Conservation (phyloP, 441 rosid genomes). For the Corymbia calophylla region DNA sequence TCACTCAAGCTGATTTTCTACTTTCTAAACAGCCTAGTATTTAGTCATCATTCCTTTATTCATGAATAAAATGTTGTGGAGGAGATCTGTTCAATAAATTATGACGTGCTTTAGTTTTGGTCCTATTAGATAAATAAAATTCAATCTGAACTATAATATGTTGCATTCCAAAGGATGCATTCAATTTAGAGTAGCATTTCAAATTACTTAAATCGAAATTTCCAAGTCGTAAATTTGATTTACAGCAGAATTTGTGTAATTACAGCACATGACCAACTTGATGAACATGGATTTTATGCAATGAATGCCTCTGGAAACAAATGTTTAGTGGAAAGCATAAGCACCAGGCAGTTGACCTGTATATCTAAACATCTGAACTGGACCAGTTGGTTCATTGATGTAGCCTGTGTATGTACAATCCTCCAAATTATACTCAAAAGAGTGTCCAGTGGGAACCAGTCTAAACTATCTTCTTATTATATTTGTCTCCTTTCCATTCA, state of each 20-base stretch:
- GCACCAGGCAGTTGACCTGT: background rate
- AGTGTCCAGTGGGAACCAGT: background rate
- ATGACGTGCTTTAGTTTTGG: background rate
- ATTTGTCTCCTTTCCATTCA: background rate
- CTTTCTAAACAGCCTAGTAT: background rate
- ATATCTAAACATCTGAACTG: background rate
- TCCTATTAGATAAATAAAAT: background rate
- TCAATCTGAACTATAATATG: too few relatives aligned
- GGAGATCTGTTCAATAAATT: background rate
- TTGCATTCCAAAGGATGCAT: background rate
- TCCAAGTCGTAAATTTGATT: background rate
- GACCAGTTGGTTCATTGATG: background rate
- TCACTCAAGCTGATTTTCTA: background rate
- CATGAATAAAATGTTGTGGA: background rate
- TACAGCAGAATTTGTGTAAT: background rate
- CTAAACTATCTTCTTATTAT: background rate
- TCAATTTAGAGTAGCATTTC: background rate
- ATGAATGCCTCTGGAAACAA: background rate
- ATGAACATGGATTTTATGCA: background rate
- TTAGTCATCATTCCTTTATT: background rate
- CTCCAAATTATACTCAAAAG: background rate
- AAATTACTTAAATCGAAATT: too few relatives aligned
- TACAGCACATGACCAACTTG: accelerated
- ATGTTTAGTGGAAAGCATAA: background rate
- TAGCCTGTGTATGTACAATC: accelerated